phyloP scores from a whole-genome alignment of 495 filamentous ascomycete genomes.

The Hypoxylon perforatum region DNA sequence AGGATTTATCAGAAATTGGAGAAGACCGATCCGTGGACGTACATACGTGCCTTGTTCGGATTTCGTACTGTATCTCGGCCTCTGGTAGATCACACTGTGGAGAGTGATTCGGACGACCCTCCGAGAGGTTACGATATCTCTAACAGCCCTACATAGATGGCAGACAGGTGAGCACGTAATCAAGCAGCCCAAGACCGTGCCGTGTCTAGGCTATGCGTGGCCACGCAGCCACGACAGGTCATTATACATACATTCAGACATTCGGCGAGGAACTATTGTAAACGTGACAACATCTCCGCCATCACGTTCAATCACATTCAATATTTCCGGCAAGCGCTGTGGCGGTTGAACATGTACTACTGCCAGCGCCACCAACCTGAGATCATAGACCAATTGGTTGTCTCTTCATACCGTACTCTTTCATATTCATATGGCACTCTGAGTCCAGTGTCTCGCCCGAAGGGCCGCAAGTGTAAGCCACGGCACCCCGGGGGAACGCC shows the following conservation, averaged over 20 bases:
- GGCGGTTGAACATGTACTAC: constrained; percentile 9
- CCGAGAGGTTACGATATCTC: constrained; percentile 30
- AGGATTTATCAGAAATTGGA: constrained; percentile 40
- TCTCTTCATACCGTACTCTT: too few relatives aligned
- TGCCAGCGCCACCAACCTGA: constrained; percentile 21
- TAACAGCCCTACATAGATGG: neutral
- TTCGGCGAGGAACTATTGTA: neutral
- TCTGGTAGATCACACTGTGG: neutral
- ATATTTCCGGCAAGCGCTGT: constrained; percentile 22
- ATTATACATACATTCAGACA: neutral
- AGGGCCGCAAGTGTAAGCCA: constrained; percentile 13
- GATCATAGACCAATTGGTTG: constrained; percentile 22
- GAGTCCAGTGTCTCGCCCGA: constrained; percentile 29
- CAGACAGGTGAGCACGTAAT: neutral
- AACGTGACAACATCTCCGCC: neutral
- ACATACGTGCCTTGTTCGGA: constrained; percentile 9
- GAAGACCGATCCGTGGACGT: constrained; percentile 33
- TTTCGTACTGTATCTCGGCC: constrained; percentile 1
- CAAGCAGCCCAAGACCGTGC: neutral
- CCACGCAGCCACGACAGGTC: neutral
- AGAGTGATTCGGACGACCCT: constrained; percentile 20
- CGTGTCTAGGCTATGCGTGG: neutral
- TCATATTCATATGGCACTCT: constrained; percentile 26
- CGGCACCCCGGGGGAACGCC: constrained; percentile 24
- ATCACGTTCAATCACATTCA: constrained; percentile 18